These are phyloP conservation scores for Quercus variabilis DNA, from an alignment of 306 rosid genomes.

Conservation along the genomic window DNA sequence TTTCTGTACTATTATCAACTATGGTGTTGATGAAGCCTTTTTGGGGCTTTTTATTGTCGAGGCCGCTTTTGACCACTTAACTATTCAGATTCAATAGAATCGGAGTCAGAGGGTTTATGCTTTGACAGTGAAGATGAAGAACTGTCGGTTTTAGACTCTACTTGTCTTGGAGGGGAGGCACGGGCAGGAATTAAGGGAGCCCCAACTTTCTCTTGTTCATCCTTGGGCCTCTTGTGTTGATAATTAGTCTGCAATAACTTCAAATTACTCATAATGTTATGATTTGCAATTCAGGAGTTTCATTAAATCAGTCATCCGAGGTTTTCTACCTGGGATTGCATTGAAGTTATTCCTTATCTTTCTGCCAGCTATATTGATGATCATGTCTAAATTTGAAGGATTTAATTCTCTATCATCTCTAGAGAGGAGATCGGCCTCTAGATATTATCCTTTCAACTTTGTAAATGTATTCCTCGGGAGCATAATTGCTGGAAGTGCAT, in stretches of 20 bases:
- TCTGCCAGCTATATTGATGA: slow-evolving; percentile 91
- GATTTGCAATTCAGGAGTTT: slow-evolving; percentile 47
- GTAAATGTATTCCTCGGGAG: slow-evolving; percentile 92
- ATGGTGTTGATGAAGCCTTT: no score
- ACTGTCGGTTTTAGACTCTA: no score
- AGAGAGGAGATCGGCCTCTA: slow-evolving; percentile 87
- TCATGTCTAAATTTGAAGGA: slow-evolving; percentile 95
- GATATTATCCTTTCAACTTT: slow-evolving; percentile 77
- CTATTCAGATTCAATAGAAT: no score
- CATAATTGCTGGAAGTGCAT: slow-evolving; percentile 76
- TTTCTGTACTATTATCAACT: no score
- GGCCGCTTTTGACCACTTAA: no score
- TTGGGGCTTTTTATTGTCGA: no score
- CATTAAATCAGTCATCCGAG: slow-evolving; percentile 71
- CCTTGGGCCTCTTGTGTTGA: slow-evolving; percentile 18
- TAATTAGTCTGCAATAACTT: neutral
- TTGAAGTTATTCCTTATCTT: slow-evolving; percentile 91
- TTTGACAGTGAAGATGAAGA: no score
- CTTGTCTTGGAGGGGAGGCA: no score
- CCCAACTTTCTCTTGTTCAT: no score
- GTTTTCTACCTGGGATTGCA: slow-evolving; percentile 88
- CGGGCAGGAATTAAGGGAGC: no score
- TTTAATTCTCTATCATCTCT: slow-evolving; percentile 67
- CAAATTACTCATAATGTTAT: slow-evolving; percentile 16
- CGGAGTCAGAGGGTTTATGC: no score